Evolutionary conservation across 2,329 filamentous ascomycete genomes (phyloP).

Genomic region (Ceratocystis papillata): DNA sequence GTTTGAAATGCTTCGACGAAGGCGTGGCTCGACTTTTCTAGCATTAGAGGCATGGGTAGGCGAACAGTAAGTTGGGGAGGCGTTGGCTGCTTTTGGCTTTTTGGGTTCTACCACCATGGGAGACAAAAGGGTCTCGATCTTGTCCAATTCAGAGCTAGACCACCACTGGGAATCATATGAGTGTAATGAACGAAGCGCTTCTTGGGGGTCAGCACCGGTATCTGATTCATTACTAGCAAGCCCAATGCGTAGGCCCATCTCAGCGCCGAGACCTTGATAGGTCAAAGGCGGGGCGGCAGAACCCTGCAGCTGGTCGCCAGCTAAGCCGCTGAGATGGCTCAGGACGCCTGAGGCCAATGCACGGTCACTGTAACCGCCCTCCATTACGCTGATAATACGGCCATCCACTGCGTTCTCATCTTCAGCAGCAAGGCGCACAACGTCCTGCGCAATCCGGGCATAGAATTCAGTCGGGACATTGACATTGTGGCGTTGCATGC

Average conservation of each 20-base stretch:
- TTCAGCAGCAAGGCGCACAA: slow-evolving; percentile 71
- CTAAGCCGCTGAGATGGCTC: slow-evolving; percentile 79
- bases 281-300: slow-evolving; percentile 25
- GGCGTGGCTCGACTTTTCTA: slow-evolving; percentile 60
- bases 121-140: slow-evolving; percentile 52
- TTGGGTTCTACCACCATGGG: slow-evolving; percentile 39
- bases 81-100: slow-evolving; percentile 45
- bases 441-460: slow-evolving; percentile 75
- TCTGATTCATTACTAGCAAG: slow-evolving; percentile 15
- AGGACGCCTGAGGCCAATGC: slow-evolving; percentile 79
- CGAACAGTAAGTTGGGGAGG: slow-evolving; percentile 63
- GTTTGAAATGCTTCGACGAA: slow-evolving; percentile 52
- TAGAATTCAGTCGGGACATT: slow-evolving; percentile 97
- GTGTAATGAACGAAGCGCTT: slow-evolving; percentile 29
- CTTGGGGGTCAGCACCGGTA: slow-evolving; percentile 4
- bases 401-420: slow-evolving; percentile 68
- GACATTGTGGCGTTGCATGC: slow-evolving; percentile 92
- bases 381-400: slow-evolving; percentile 81
- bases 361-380: slow-evolving; percentile 91
- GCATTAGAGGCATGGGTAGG: slow-evolving; percentile 81
- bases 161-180: slow-evolving; percentile 63
- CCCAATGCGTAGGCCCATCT: slow-evolving; percentile 47
- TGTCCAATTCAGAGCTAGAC: slow-evolving; percentile 53
- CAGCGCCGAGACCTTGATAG: slow-evolving; percentile 40
- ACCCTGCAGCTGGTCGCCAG: slow-evolving; percentile 39